A percentile compares a stretch with the other conserved stretches of the same genome.
Conservation (phyloP, 306 rosid species). For the Cucumis melo region DNA sequence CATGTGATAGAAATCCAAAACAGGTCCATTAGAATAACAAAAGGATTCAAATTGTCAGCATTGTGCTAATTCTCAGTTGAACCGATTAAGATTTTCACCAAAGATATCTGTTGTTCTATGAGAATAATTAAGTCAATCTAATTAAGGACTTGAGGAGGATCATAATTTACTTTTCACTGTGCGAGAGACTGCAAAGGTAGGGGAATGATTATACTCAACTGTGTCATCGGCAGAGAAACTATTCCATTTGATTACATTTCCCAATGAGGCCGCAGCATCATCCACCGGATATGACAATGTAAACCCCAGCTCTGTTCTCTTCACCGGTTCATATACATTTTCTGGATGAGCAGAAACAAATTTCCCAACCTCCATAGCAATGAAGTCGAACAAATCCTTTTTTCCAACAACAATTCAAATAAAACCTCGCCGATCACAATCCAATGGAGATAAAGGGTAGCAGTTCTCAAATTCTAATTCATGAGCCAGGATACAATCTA, state of each 20-base stretch:
- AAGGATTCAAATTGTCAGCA: background rate
- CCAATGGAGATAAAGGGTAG: background rate
- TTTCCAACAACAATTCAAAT: background rate
- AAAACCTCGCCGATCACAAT: background rate
- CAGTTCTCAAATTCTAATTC: background rate
- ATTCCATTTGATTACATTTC: constrained; percentile 30
- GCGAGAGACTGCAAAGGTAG: background rate
- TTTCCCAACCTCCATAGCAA: constrained; percentile 44
- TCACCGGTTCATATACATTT: background rate
- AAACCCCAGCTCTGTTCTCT: constrained; percentile 37
- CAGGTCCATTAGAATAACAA: background rate
- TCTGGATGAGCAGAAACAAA: constrained; percentile 31
- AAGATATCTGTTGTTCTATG: background rate
- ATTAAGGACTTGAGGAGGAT: background rate
- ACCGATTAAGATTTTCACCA: background rate
- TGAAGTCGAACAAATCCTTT: constrained; percentile 37
- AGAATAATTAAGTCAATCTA: background rate
- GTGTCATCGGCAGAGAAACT: constrained; percentile 30
- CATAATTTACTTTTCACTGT: background rate
- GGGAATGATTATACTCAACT: constrained; percentile 27
- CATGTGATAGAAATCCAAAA: background rate
- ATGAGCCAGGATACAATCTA: background rate
- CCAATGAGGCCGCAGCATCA: constrained; percentile 15
- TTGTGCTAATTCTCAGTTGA: background rate
- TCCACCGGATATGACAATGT: constrained; percentile 33